Evolutionary conservation across 345 rosid species (phyloP), one percentile per base, ranked within the genome.

Genomic region (Aurinia saxatilis): DNA sequence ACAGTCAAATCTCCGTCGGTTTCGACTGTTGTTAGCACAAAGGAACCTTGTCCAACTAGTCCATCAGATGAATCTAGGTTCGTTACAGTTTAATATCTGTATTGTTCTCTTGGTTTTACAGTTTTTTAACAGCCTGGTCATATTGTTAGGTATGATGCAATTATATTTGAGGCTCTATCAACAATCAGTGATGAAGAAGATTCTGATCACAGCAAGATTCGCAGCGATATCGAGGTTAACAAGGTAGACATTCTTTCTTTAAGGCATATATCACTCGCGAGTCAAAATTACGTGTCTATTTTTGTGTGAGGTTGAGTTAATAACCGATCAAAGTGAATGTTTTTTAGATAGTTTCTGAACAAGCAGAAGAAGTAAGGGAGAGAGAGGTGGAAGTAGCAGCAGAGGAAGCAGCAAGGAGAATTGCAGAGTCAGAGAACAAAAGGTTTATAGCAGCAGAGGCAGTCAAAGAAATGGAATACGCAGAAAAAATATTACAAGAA

Each of bases 351-450:
- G 5, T 23, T 23, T 23, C 51, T 31, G 41, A 45, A 17, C 9
- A 42, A 17, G 12, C 3, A 18, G n/a, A n/a, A n/a, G n/a, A n/a
- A n/a, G n/a, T n/a, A n/a, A n/a, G n/a, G n/a, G n/a, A n/a, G n/a
- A 85, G 79, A 58, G 74, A 85, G 10, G 76, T 82, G 50, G 96
- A 89, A 39, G 81, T 76, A 37, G 88, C 84, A 75, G 82, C 87
- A 48, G 81, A 82, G 33, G 80, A 74, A 56, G 96, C 81, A 73
- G 84, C 87, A 10, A 82, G 75, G 65, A 77, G 77, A 72, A 35
- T 84, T 47, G 73, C 84, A 23, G 84, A 66, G 71, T 76, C 82
- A 82, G 54, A 52, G 0, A 42, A 53, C 9, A 36, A 53, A 65
- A 1, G 3, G 42, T 33, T 55, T 2, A 19, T 65, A 21, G 69